Evolutionary conservation across 2,329 filamentous ascomycete species (phyloP).

Genomic region (Hypoxylon sp.): DNA sequence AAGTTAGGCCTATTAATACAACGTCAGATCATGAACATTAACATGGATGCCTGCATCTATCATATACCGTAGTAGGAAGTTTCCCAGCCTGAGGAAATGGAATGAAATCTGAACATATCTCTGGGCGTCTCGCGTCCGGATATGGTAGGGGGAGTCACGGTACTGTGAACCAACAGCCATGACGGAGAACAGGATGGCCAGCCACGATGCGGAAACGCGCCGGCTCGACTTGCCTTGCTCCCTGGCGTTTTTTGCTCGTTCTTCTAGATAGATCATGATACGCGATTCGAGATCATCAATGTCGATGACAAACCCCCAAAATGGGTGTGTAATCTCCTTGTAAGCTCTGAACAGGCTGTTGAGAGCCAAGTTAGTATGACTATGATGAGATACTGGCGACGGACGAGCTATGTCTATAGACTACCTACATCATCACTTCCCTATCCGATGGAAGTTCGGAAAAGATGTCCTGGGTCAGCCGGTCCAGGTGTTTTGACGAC

Average conservation of each 20-base stretch:
- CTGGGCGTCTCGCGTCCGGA: slow-evolving; percentile 66
- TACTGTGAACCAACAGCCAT: slow-evolving; percentile 72
- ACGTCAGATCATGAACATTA: slow-evolving; percentile 5
- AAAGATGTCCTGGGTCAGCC: slow-evolving; percentile 66
- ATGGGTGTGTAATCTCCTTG: slow-evolving; percentile 72
- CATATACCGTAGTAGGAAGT: slow-evolving; percentile 65
- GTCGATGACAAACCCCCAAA: slow-evolving; percentile 73
- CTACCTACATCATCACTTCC: slow-evolving; percentile 71
- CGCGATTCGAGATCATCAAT: slow-evolving; percentile 71
- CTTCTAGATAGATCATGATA: slow-evolving; percentile 71
- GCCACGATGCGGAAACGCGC: slow-evolving; percentile 69
- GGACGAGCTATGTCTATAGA: not conserved
- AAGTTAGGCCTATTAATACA: slow-evolving; percentile 61
- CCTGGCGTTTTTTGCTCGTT: slow-evolving; percentile 64
- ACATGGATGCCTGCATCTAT: slow-evolving; percentile 12
- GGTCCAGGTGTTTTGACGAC: slow-evolving; percentile 68
- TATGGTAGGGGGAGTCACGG: slow-evolving; percentile 69
- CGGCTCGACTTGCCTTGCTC: slow-evolving; percentile 55
- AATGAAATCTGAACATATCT: slow-evolving; percentile 70
- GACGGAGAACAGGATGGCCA: slow-evolving; percentile 71
- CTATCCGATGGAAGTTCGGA: slow-evolving; percentile 69
- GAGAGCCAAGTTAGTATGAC: not conserved
- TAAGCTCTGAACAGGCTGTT: slow-evolving; percentile 69
- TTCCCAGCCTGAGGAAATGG: slow-evolving; percentile 69
- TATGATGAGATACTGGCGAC: not conserved